phyloP scores from a whole-genome alignment of 805 yeast species.

The Suhomyces faveliae region DNA sequence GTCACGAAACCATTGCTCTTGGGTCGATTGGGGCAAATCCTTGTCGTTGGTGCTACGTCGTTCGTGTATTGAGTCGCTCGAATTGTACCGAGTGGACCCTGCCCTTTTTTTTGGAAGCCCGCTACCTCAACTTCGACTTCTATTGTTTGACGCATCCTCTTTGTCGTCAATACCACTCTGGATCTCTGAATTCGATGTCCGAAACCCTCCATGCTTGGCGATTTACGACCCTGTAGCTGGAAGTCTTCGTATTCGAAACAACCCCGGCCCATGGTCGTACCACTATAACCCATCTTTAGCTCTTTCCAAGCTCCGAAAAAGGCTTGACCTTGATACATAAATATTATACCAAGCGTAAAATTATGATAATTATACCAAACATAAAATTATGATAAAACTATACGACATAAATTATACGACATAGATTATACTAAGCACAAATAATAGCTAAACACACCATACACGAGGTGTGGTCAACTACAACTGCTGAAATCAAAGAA shows the following conservation, averaged over 20 bases:
- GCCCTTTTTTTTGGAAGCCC: not conserved
- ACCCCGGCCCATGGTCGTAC: not conserved
- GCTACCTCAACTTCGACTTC: not conserved
- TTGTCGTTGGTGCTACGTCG: not conserved
- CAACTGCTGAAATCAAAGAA: too few species aligned
- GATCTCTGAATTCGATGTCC: not conserved
- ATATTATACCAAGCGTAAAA: too few species aligned
- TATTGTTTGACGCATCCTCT: not conserved
- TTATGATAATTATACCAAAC: too few species aligned
- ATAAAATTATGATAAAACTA: too few species aligned
- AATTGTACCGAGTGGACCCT: not conserved
- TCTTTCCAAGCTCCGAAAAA: not conserved
- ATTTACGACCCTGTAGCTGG: not conserved
- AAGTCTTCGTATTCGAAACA: not conserved
- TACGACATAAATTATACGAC: too few species aligned
- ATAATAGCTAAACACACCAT: too few species aligned
- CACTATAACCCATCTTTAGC: not conserved
- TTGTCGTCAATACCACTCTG: not conserved
- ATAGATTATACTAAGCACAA: too few species aligned
- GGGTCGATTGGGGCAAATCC: not conserved
- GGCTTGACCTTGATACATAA: not conserved
- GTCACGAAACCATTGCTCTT: not conserved
- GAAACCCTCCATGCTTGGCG: not conserved
- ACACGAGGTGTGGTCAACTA: too few species aligned
- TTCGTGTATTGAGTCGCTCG: not conserved